Evolutionary conservation across 2,329 filamentous ascomycete species (phyloP).

Genomic region (Penicillium vulpinum): DNA sequence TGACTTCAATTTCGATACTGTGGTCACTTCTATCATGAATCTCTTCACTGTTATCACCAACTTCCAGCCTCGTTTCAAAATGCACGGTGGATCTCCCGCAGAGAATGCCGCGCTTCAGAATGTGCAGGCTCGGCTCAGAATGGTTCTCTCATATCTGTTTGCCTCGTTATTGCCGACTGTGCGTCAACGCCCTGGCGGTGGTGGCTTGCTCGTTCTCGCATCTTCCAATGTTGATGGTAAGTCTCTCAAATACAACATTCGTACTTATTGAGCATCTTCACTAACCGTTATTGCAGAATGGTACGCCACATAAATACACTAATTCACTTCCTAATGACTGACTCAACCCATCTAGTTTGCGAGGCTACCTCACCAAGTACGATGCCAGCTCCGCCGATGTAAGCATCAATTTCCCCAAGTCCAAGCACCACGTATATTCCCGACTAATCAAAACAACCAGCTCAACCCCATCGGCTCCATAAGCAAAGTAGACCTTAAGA

Average conservation of each 20-base stretch:
- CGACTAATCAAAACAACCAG: background rate
- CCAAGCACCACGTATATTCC: background rate
- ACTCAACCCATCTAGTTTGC: background rate
- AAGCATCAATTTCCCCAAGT: background rate
- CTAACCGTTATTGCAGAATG: conserved; percentile 27
- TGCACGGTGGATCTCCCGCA: conserved; percentile 61
- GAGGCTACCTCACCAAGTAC: conserved; percentile 69
- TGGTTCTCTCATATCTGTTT: conserved; percentile 66
- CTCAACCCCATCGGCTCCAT: conserved; percentile 50
- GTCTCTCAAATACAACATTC: background rate
- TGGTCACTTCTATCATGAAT: conserved; percentile 61
- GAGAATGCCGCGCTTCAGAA: conserved; percentile 69
- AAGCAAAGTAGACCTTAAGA: conserved; percentile 68
- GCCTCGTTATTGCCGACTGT: conserved; percentile 63
- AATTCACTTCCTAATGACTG: conserved; percentile 18
- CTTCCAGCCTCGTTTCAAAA: conserved; percentile 63
- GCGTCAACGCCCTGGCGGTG: conserved; percentile 57
- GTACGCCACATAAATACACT: conserved; percentile 10
- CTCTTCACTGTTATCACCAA: conserved; percentile 60
- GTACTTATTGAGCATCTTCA: background rate
- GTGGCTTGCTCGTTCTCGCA: conserved; percentile 64
- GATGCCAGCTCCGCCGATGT: conserved; percentile 57
- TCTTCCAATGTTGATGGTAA: conserved; percentile 62
- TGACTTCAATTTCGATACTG: conserved; percentile 71
- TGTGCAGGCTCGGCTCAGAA: conserved; percentile 65